Evolutionary conservation across 2,329 filamentous ascomycete species (phyloP), one percentile per base, ranked within the genome.

Genomic region (Elsinoe perseae): DNA sequence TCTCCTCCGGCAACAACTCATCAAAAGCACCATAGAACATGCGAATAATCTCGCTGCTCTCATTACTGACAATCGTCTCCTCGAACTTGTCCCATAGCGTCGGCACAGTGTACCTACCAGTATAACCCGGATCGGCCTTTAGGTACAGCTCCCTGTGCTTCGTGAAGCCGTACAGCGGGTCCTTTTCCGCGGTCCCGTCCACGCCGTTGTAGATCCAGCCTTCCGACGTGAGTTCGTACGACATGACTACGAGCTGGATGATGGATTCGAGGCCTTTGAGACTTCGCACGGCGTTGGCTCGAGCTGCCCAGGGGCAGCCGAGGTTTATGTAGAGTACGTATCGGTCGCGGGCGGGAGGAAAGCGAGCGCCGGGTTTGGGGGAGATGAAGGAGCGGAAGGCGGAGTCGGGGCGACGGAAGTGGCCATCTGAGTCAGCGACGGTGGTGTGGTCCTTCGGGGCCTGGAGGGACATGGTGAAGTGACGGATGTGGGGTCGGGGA

Each of bases 11-110:
- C n/a, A 78, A 62, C 21, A 77, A 48, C 36, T 72, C 66, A 57
- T 97, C 84, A 68, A 97, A 97, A 69, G 83, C 87, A 40, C 78
- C 79, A 68, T 87, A 87, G 60, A 96, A 76, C 87, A 95, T 95
- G 67, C 91, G 84, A 69, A 95, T 84, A 68, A 96, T 95, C 74
- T 96, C 91, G 62, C 85, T 84, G 70, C 86, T 89, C 78, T 95
- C 91, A 63, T 96, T 96, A 80, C 80, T 93, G 60, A 95, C 90
- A 66, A 95, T 95, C 30, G 76, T 80, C 65, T 84, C 80, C 54
- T 76, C 73, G 74, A 86, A 83, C 73, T 82, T 89, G 72, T 95
- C 89, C 73, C 86, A 95, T 56, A 96, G 77, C 2, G 89, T 86
- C 0, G 91, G 91, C 18, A 95, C 87, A 0, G 88, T 93, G 67